phyloP scores from a whole-genome alignment of 2,329 filamentous ascomycete species.

The Xylaria sp. region DNA sequence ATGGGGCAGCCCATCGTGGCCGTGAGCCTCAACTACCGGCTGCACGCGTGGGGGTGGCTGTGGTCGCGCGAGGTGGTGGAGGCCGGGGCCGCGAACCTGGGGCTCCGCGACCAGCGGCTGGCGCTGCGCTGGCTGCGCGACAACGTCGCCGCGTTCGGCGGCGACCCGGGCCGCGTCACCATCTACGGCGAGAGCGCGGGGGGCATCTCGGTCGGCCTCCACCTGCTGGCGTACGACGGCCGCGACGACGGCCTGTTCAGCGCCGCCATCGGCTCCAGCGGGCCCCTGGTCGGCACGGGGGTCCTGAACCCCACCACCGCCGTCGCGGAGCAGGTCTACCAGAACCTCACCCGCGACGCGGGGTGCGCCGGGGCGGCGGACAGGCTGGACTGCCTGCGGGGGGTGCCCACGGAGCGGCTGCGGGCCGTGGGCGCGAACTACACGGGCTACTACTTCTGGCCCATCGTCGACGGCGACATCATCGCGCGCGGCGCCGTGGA shows the following conservation, averaged over 20 bases:
- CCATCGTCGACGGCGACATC: conserved; percentile 30
- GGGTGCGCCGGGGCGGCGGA: background rate
- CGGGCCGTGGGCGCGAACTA: background rate
- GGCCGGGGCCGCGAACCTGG: too few relatives aligned
- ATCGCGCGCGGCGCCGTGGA: conserved; percentile 20
- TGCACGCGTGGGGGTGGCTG: too few relatives aligned
- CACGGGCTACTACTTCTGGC: background rate
- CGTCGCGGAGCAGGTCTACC: too few relatives aligned
- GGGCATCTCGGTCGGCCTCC: conserved; percentile 44
- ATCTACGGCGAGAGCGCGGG: conserved; percentile 51
- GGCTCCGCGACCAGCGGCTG: too few relatives aligned
- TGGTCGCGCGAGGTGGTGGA: too few relatives aligned
- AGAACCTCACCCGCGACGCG: too few relatives aligned
- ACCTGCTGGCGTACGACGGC: conserved; percentile 48
- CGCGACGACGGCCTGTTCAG: conserved; percentile 50
- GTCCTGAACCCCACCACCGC: too few relatives aligned
- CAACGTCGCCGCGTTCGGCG: conserved; percentile 37
- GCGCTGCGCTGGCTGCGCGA: conserved; percentile 44
- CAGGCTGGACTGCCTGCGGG: conserved; percentile 4
- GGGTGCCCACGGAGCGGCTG: conserved; percentile 18
- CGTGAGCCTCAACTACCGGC: too few relatives aligned
- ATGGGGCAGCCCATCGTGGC: too few relatives aligned
- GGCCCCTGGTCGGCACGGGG: background rate
- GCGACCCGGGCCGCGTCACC: conserved; percentile 37
- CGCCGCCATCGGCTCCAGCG: conserved; percentile 45